Evolutionary conservation across 2,329 filamentous ascomycete species (phyloP).

Genomic region (Macrophomina phaseolina): DNA sequence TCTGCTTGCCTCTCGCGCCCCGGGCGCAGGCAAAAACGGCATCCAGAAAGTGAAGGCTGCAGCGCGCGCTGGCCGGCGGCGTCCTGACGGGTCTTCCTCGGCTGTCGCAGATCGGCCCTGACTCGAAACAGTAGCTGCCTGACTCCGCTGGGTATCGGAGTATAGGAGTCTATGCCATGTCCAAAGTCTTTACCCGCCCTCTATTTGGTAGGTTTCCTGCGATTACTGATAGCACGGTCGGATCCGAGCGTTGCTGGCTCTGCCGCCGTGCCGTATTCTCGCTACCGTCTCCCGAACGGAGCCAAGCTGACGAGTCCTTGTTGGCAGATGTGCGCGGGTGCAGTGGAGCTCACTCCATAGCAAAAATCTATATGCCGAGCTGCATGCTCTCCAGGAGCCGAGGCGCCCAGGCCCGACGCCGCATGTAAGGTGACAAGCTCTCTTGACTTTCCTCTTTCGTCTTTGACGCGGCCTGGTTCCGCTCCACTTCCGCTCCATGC

Average conservation of each 20-base stretch:
- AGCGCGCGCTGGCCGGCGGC: background rate
- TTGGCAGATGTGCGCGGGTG: background rate
- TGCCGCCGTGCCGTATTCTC: background rate
- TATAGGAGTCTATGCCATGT: background rate
- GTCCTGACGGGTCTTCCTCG: background rate
- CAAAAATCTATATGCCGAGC: background rate
- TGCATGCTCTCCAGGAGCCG: background rate
- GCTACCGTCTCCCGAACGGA: background rate
- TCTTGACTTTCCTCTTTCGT: background rate
- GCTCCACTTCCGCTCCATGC: background rate
- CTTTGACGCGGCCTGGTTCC: background rate
- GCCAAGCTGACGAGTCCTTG: background rate
- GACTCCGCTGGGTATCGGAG: background rate
- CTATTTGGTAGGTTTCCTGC: background rate
- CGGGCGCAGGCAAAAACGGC: background rate
- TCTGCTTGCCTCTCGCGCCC: background rate
- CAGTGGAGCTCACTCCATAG: background rate
- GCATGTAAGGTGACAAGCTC: background rate
- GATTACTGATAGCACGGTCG: background rate
- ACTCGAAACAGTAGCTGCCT: slow-evolving; percentile 10
- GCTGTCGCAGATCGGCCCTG: background rate
- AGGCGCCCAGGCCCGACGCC: background rate
- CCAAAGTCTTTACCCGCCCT: background rate
- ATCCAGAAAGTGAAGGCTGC: background rate
- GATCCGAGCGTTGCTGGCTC: background rate